Base-by-base conservation (phyloP, 306 rosid genomes). In the Macrotyloma uniflorum region DNA sequence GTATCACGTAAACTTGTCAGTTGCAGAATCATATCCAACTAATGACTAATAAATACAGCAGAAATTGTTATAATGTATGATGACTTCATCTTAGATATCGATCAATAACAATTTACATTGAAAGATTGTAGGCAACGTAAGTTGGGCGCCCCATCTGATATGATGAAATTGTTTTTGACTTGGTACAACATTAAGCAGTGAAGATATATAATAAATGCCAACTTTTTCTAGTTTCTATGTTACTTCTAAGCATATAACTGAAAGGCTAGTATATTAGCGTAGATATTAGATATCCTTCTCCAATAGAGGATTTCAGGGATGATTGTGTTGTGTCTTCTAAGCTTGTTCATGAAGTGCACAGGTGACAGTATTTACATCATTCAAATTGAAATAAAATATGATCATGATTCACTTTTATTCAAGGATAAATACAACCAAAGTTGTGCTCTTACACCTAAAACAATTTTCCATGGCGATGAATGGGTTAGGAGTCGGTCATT, bases 331-430 rank as follows among this genome's bases (percentile, higher is more conserved):
- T 36, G 45, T 42, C 43, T 36, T 50, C 55, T 63, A 50, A 5
- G 47, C 68, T 54, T 42, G 50, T 50, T 19, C 63, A 54, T 30
- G 19, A 66, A 78, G 67, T 55, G 67, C 61, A 78, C 8, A 26
- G 6, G 8, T 77, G 19, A 59, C 50, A 43, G 65, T 69, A 22
- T 70, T 20, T 67, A 35, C 43, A 47, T 72, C 9, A 47, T 33
- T 45, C 55, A 54, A 53, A 8, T 26, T 2, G 30, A 78, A 70
- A 43, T 45, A 43, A 14, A 19, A 20, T 43, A 43, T 23, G 20
- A 67, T 13, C 53, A 38, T 40, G 54, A 20, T 40, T 12, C 32
- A 9, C 9, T 38, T 18, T 4, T 36, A 18, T 38, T 19, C 19
- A 67, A 42, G 51, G 5, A 40, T 67, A 42, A 22, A 67, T 42